Evolutionary conservation across 257 asterid species (phyloP).

Genomic region (Jacaranda copaia): DNA sequence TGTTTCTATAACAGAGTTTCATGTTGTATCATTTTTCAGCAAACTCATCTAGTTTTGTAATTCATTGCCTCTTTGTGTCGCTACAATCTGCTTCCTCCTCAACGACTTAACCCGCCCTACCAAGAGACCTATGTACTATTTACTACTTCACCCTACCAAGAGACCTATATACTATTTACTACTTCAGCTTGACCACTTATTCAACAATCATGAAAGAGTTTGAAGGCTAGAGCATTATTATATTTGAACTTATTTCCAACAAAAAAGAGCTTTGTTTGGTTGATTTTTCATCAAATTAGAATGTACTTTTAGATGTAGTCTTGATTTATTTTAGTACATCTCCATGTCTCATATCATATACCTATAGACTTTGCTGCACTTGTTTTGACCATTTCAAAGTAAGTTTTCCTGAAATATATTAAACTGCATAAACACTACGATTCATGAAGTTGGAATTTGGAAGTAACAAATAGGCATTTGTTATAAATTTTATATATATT

Average conservation of each 20-base stretch:
- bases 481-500: slow-evolving; percentile 9
- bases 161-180: background rate
- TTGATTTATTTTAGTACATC: background rate
- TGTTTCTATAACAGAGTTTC: slow-evolving; percentile 36
- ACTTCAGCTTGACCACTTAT: background rate
- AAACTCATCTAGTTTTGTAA: background rate
- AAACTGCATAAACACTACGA: slow-evolving; percentile 4
- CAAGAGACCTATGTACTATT: background rate
- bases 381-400: background rate
- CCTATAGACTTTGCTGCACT: background rate
- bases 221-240: slow-evolving; percentile 10
- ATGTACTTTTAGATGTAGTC: slow-evolving; percentile 10
- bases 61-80: slow-evolving; percentile 15
- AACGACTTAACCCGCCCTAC: slow-evolving; percentile 15
- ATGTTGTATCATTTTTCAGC: slow-evolving; percentile 21
- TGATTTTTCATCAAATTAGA: background rate
- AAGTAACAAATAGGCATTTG: background rate
- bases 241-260: slow-evolving; percentile 1
- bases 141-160: too few species aligned
- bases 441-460: slow-evolving; percentile 1
- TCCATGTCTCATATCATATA: slow-evolving; percentile 1
- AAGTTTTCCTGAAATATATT: background rate
- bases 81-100: background rate
- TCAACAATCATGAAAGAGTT: slow-evolving; percentile 17
- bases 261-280: slow-evolving; percentile 1